Evolutionary conservation across 2,329 filamentous ascomycete species (phyloP).

Genomic region (Nemania bipapillata): DNA sequence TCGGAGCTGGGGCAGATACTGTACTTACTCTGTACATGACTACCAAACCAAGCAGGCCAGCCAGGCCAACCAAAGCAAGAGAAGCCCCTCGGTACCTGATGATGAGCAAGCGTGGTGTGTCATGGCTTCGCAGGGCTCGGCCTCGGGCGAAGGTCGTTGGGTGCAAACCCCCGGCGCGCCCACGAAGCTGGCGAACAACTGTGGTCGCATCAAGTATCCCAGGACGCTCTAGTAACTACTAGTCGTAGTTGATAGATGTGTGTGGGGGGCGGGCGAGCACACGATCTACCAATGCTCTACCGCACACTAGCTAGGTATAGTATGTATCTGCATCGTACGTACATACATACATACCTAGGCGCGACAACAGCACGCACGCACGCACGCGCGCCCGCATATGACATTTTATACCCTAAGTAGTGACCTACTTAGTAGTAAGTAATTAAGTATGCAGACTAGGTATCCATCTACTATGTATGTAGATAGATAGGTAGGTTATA

Average conservation of each 20-base stretch:
- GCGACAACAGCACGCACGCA: background rate
- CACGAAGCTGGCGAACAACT: slow-evolving; percentile 31
- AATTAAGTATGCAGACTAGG: background rate
- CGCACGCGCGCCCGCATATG: background rate
- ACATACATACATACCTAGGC: background rate
- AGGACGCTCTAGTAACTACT: background rate
- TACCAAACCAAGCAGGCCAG: too few species aligned
- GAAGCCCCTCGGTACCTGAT: slow-evolving; percentile 34
- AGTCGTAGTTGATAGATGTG: slow-evolving; percentile 1
- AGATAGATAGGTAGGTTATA: too few species aligned
- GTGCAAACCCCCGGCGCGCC: slow-evolving; percentile 33
- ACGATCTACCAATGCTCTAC: slow-evolving; percentile 23
- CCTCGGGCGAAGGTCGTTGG: slow-evolving; percentile 37
- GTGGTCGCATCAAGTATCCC: slow-evolving; percentile 23
- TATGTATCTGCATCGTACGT: background rate
- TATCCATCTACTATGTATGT: background rate
- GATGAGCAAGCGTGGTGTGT: slow-evolving; percentile 37
- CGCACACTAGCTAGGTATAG: background rate
- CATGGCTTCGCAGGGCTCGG: slow-evolving; percentile 36
- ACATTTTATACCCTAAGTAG: background rate
- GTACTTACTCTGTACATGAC: background rate
- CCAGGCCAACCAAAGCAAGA: too few species aligned
- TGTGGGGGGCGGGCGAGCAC: slow-evolving; percentile 27
- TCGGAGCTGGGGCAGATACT: slow-evolving; percentile 29
- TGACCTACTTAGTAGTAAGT: background rate